A percentile compares a stretch with the other conserved stretches of the same genome.
These are phyloP conservation scores for Bonnemaisonia californica DNA, from an alignment of 31 red algal species.

Conservation along the genomic window DNA sequence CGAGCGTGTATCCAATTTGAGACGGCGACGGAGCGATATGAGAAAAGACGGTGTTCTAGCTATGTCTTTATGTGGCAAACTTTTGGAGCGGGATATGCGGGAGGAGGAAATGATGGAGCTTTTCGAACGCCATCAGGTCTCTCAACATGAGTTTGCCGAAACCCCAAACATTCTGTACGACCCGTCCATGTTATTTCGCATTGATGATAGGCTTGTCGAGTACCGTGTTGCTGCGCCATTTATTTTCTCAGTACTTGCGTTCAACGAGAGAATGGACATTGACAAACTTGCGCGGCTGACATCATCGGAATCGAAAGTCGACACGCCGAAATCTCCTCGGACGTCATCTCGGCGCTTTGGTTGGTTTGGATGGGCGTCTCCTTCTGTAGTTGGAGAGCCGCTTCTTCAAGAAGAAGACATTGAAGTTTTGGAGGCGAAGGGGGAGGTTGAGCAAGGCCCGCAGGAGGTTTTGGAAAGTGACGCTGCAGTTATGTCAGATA, in stretches of 20 bases:
- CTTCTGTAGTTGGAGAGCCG: conserved; percentile 35
- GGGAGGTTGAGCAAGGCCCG: background rate
- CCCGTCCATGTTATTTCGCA: conserved; percentile 75
- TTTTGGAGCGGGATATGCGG: conserved; percentile 69
- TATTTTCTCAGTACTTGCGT: conserved; percentile 74
- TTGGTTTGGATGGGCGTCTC: conserved; percentile 70
- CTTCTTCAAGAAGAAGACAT: conserved; percentile 46
- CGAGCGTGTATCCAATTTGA: background rate
- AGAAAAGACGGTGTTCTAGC: conserved; percentile 29
- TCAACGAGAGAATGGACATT: conserved; percentile 64
- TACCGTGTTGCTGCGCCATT: conserved; percentile 75
- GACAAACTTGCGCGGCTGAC: conserved; percentile 19
- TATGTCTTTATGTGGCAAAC: conserved; percentile 86
- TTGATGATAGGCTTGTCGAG: conserved; percentile 71
- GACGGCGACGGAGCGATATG: background rate
- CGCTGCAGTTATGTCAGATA: background rate
- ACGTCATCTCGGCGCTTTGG: conserved; percentile 54
- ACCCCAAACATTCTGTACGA: conserved; percentile 77
- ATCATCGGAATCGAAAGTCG: background rate
- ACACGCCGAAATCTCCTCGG: conserved; percentile 23
- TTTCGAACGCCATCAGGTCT: conserved; percentile 85
- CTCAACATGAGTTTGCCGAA: conserved; percentile 57
- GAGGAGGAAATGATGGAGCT: conserved; percentile 69
- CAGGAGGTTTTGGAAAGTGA: background rate
- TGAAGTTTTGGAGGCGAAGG: conserved; percentile 17